Conservation (phyloP, 176 grass and related monocot genomes). For the Rhynchospora breviuscula region DNA sequence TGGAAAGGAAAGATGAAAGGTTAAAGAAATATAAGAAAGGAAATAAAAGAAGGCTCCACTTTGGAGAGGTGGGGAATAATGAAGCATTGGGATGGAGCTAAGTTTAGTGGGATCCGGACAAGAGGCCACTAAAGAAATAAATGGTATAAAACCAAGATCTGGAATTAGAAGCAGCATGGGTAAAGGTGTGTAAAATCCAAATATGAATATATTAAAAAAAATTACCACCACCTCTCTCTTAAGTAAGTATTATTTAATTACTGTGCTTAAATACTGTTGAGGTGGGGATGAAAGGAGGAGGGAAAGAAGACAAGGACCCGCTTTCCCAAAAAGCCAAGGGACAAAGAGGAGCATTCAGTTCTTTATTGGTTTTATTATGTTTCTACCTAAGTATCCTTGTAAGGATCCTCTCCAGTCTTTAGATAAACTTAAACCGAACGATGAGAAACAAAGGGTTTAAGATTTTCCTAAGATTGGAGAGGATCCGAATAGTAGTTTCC, state of each 20-base stretch:
- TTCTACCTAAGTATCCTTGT: background rate
- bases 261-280: background rate
- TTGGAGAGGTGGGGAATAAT: slow-evolving; percentile 10
- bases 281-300: background rate
- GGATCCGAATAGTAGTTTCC: background rate
- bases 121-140: slow-evolving; percentile 22
- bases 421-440: background rate
- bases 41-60: slow-evolving; percentile 29
- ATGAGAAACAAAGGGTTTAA: background rate
- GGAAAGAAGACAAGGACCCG: slow-evolving; percentile 34
- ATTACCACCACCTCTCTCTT: background rate
- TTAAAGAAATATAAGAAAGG: background rate
- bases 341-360: slow-evolving; percentile 53
- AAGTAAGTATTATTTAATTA: slow-evolving; percentile 15
- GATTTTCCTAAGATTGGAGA: background rate
- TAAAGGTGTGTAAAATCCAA: slow-evolving; percentile 27
- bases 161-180: slow-evolving; percentile 10
- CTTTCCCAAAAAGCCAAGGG: slow-evolving; percentile 47
- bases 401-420: background rate
- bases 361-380: slow-evolving; percentile 6
- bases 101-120: slow-evolving; percentile 38
- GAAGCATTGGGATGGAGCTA: slow-evolving; percentile 15
- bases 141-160: slow-evolving; percentile 4
- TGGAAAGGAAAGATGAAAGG: background rate
- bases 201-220: background rate